Evolutionary conservation across 2,329 filamentous ascomycete species (phyloP), one percentile per base, ranked within the genome.

Genomic region (Dactylellina cionopaga): DNA sequence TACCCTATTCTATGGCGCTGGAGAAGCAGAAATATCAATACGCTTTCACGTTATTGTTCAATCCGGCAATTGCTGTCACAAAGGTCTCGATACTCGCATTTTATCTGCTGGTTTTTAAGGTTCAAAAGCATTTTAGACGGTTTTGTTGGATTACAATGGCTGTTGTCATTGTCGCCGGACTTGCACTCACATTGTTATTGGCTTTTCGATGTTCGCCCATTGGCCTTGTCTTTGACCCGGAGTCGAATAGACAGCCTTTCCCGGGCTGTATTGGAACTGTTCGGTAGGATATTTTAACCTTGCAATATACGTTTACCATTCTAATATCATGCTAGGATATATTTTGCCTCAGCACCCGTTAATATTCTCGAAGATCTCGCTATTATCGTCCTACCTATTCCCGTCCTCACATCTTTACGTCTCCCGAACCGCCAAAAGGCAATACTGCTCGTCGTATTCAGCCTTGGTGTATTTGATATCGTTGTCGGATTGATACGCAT

Each of bases 71-170:
- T 63, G 96, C 96, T 91, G 88, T 90, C 1, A 92, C 92, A 54
- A 97, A 97, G 81, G 92, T 91, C 0, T 96, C 92, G n/a, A 91
- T 97, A 76, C 84, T 97, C 66, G 85, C 95, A 58, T 97, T 97
- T 80, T 97, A 96, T 81, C 84, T 97, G 52, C 89, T 90, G 39
- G 84, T 97, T 49, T 91, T 92, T 24, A 90, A 89, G 77, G 90
- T 92, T 69, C 88, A 96, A 75, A 87, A 87, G 74, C 83, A 93
- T 52, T 89, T 96, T 75, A 88, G 90, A 69, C 87, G 90, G 80
- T 88, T 89, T n/a, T 95, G 92, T n/a, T 92, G 92, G 83, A 83
- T 85, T 3, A 92, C 91, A 0, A 83, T 97, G 1, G 83, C 83
- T 49, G 84, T 96, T 19, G 92, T 96, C 79, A 96, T 95, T 77